Evolutionary conservation across 768 basidiomycete genomes (phyloP), one percentile per base, ranked within the genome.

Genomic region (Russula foetens): DNA sequence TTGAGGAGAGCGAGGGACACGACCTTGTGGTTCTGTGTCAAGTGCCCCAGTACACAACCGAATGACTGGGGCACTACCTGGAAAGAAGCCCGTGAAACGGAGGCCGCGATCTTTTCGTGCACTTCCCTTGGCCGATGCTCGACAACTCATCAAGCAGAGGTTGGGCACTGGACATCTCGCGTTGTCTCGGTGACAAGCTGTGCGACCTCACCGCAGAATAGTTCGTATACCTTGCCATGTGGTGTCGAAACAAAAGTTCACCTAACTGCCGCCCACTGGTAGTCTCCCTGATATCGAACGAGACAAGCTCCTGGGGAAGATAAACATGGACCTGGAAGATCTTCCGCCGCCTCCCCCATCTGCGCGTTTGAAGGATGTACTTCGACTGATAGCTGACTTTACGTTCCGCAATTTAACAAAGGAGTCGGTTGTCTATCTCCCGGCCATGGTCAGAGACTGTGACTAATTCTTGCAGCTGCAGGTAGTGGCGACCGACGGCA

Each of bases 231-330:
- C 12, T 7, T 39, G 23, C 28, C n/a, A 7, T 19, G 21, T 35
- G n/a, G n/a, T n/a, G n/a, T 29, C 14, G 8, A 21, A n/a, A 14
- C 15, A 6, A 44, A 9, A 11, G 0, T 21, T 33, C 52, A 2
- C 17, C 44, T 41, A 41, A 56, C 29, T 5, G 39, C 48, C 14
- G 1, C 21, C n/a, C n/a, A n/a, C n/a, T n/a, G n/a, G 24, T 55
- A 90, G 88, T 45, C 75, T 90, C 0, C 86, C 88, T 0, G 71
- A 79, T 59, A 82, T 88, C 11, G 79, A 82, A 52, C 74, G 80
- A 0, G 86, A 79, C 24, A 72, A 69, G 0, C 70, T 77, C 0
- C 76, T 86, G 0, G 62, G 68, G 0, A 71, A 67, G 8, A 77
- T 81, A 0, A 73, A 77, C 1, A 56, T 67, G 0, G 69, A 66